Evolutionary conservation across 768 basidiomycete genomes (phyloP).

Genomic region (Boletus eberwhitei): DNA sequence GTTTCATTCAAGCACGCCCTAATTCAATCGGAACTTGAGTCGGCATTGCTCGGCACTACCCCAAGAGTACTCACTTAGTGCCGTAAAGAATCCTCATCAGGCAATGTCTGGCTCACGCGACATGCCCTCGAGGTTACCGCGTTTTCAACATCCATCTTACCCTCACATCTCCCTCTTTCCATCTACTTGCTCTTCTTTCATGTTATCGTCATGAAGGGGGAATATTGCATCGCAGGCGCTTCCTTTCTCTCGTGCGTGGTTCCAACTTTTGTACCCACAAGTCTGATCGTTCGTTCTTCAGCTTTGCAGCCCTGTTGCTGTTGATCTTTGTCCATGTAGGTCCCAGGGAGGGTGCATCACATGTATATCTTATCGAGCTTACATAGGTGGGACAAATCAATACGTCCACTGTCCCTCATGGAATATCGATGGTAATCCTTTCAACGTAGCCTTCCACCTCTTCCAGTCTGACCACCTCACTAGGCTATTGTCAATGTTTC

Average conservation of each 20-base stretch:
- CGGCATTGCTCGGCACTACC: slow-evolving; percentile 18
- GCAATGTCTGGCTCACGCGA: neutral
- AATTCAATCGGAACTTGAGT: slow-evolving; percentile 18
- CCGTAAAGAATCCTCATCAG: neutral
- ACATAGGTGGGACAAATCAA: slow-evolving; percentile 78
- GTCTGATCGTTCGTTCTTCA: slow-evolving; percentile 11
- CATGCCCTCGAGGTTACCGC: slow-evolving; percentile 22
- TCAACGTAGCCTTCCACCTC: neutral
- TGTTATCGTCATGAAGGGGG: slow-evolving; percentile 56
- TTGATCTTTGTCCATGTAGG: slow-evolving; percentile 81
- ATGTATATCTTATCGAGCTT: slow-evolving; percentile 21
- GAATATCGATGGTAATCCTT: slow-evolving; percentile 64
- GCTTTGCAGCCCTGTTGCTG: slow-evolving; percentile 43
- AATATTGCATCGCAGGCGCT: slow-evolving; percentile 71
- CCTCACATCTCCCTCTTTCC: slow-evolving; percentile 15
- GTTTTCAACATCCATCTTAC: slow-evolving; percentile 19
- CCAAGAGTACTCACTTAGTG: neutral
- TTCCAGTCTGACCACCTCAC: slow-evolving; percentile 14
- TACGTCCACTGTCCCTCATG: slow-evolving; percentile 66
- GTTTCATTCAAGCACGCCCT: neutral
- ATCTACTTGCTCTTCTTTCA: slow-evolving; percentile 18
- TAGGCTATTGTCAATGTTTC: slow-evolving; percentile 72
- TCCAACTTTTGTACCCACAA: slow-evolving; percentile 2
- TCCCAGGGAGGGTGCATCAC: slow-evolving; percentile 18
- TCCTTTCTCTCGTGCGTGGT: slow-evolving; percentile 65